Conservation (phyloP, 495 filamentous ascomycete species). For the Pseudomonodictys pantanalensis region DNA sequence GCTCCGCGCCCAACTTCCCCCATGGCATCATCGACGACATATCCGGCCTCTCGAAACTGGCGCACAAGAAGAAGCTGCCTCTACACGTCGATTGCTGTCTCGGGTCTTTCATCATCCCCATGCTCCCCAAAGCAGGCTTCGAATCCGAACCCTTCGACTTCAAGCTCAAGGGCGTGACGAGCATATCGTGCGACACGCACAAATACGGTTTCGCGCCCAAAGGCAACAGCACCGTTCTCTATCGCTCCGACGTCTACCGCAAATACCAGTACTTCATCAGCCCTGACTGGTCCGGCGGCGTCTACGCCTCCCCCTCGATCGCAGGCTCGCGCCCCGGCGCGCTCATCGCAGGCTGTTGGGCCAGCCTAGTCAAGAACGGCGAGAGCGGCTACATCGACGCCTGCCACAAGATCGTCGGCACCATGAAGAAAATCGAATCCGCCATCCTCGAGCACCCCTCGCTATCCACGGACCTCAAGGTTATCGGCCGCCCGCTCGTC, state of each 20-base stretch:
- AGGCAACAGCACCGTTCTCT: slow-evolving; percentile 88
- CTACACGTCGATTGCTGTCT: slow-evolving; percentile 98
- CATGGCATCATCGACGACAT: slow-evolving; percentile 99
- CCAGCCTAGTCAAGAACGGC: slow-evolving; percentile 79
- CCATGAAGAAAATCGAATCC: slow-evolving; percentile 76
- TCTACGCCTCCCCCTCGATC: slow-evolving; percentile 88
- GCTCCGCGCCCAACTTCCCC: slow-evolving; percentile 94
- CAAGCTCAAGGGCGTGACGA: slow-evolving; percentile 86
- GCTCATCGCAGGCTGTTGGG: slow-evolving; percentile 92
- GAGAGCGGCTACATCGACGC: slow-evolving; percentile 84
- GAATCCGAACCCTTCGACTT: slow-evolving; percentile 88
- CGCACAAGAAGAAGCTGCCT: slow-evolving; percentile 71
- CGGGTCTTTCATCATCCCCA: slow-evolving; percentile 89
- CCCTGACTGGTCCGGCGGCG: slow-evolving; percentile 90
- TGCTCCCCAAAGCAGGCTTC: slow-evolving; percentile 88
- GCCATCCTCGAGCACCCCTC: slow-evolving; percentile 65
- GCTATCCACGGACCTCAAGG: slow-evolving; percentile 66
- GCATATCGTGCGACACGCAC: slow-evolving; percentile 94
- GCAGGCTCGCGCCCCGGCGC: slow-evolving; percentile 91
- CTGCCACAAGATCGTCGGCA: slow-evolving; percentile 83
- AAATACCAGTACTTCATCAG: slow-evolving; percentile 94
- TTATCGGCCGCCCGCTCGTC: slow-evolving; percentile 84
- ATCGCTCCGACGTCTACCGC: slow-evolving; percentile 74
- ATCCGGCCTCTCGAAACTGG: slow-evolving; percentile 76
- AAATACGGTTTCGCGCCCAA: slow-evolving; percentile 99